These are phyloP conservation scores for Penicillium manginii DNA, from an alignment of 495 filamentous ascomycete species.

Conservation along the genomic window DNA sequence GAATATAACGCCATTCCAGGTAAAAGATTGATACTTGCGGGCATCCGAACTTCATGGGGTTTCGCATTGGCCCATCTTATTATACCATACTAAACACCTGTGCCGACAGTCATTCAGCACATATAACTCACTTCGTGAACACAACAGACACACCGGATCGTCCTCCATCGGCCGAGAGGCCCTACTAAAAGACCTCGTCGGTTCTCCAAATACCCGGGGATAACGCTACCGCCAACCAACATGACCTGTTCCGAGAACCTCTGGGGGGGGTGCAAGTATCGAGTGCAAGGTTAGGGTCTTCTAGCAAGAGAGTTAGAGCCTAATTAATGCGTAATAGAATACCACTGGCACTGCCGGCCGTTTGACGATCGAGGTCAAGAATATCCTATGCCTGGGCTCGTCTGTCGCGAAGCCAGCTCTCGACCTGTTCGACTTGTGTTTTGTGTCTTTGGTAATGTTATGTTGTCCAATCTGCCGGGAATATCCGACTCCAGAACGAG, in stretches of 20 bases:
- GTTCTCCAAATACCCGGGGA: background rate
- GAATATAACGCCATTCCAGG: too few relatives aligned
- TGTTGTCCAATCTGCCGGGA: background rate
- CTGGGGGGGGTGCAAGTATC: background rate
- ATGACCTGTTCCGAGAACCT: background rate
- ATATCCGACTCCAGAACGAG: too few relatives aligned
- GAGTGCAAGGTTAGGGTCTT: background rate
- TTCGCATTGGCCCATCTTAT: too few relatives aligned
- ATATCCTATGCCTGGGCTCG: background rate
- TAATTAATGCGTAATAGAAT: background rate
- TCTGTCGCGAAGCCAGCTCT: background rate
- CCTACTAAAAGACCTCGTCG: background rate
- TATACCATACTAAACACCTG: too few relatives aligned
- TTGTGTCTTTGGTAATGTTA: background rate
- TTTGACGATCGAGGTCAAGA: background rate
- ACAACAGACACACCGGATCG: too few relatives aligned
- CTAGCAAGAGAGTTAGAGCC: background rate
- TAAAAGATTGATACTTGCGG: too few relatives aligned
- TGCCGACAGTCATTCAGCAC: too few relatives aligned
- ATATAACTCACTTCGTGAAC: too few relatives aligned
- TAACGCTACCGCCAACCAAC: background rate
- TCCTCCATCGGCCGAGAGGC: background rate
- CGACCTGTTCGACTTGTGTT: background rate
- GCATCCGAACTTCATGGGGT: too few relatives aligned
- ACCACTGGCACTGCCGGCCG: background rate